Conservation (phyloP, 306 rosid genomes). For the Glycyrrhiza uralensis region DNA sequence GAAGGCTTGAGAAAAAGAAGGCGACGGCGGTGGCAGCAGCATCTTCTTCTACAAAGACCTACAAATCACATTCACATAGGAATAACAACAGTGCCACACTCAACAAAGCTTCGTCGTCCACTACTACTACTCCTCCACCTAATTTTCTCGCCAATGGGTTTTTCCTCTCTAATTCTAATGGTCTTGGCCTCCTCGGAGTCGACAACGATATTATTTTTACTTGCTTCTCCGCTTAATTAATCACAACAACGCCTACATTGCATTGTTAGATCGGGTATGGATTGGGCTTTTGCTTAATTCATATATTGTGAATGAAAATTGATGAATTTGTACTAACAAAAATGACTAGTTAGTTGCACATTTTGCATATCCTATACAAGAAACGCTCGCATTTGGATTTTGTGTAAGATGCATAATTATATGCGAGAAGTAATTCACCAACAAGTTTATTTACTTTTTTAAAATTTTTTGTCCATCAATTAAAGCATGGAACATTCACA, state of each 20-base stretch:
- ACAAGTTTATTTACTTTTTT: not conserved
- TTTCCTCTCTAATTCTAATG: not conserved
- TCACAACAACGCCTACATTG: not conserved
- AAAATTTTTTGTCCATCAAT: no score
- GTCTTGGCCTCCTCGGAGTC: not conserved
- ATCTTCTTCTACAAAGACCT: not conserved
- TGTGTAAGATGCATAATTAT: not conserved
- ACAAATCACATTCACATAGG: not conserved
- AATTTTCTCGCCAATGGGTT: not conserved
- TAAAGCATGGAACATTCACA: no score
- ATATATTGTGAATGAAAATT: not conserved
- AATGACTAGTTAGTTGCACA: not conserved
- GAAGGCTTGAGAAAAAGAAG: conserved; percentile 53
- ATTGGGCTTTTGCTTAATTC: not conserved
- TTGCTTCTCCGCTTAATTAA: conserved; percentile 40
- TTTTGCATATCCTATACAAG: not conserved
- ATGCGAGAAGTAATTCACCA: not conserved
- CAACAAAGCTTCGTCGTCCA: not conserved
- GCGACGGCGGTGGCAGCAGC: not conserved
- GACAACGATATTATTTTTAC: conserved; percentile 27
- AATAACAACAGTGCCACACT: not conserved
- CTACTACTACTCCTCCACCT: no score
- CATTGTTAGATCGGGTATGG: not conserved
- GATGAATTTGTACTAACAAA: not conserved
- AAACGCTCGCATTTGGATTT: not conserved